Conservation (phyloP, 2,329 filamentous ascomycete genomes). For the Colletotrichum orbiculare region DNA sequence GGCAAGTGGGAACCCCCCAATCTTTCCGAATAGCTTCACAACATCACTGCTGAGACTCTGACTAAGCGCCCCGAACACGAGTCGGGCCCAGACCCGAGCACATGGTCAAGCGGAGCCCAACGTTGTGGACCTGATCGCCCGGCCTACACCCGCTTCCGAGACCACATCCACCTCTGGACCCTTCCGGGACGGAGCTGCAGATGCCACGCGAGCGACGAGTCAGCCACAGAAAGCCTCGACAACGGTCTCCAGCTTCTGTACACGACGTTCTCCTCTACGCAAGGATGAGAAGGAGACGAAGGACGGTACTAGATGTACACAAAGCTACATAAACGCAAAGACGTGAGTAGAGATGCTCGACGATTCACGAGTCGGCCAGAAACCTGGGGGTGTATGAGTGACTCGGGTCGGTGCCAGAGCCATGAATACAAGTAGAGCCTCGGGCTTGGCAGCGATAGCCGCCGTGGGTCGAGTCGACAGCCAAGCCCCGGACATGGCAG, state of each 20-base stretch:
- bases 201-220: neutral
- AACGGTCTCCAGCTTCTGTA: neutral
- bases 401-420: too few species aligned
- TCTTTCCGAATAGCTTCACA: neutral
- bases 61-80: neutral
- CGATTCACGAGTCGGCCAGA: too few species aligned
- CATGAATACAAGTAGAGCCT: too few species aligned
- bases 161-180: constrained; percentile 2
- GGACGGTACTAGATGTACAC: neutral
- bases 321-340: too few species aligned
- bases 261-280: too few species aligned
- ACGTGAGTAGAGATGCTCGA: too few species aligned
- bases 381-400: too few species aligned
- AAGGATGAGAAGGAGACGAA: neutral
- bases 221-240: neutral
- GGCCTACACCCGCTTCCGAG: constrained; percentile 8
- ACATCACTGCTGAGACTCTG: neutral
- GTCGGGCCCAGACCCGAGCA: neutral
- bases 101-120: too few species aligned
- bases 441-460: too few species aligned
- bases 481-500: neutral
- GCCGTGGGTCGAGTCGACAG: too few species aligned
- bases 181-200: constrained; percentile 2
- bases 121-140: neutral
- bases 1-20: too few species aligned